A percentile compares a stretch with the other conserved stretches of the same genome.
Evolutionary conservation across 1,139 yeast species (phyloP).

Genomic region (Saccharomycopsis hybrid): DNA sequence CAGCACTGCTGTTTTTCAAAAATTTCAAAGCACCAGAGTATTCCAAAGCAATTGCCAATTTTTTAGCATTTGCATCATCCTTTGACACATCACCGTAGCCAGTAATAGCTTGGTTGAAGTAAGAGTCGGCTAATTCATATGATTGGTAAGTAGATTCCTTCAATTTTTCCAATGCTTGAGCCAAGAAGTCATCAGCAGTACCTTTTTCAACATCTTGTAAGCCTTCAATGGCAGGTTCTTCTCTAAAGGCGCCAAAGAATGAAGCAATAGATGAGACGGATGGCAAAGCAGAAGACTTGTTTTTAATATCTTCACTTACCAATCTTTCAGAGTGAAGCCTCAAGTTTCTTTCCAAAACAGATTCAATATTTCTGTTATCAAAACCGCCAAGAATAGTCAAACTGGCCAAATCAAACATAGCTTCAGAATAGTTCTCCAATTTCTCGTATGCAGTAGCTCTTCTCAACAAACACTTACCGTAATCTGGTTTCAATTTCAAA

Average conservation of each 20-base stretch:
- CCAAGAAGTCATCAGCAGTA: slow-evolving; percentile 57
- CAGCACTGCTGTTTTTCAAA: slow-evolving; percentile 65
- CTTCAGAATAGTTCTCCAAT: slow-evolving; percentile 70
- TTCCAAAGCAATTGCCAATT: slow-evolving; percentile 73
- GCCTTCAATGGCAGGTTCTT: slow-evolving; percentile 36
- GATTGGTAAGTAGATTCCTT: slow-evolving; percentile 61
- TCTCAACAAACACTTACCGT: slow-evolving; percentile 78
- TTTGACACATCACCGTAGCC: slow-evolving; percentile 35
- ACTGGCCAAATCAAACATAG: slow-evolving; percentile 89
- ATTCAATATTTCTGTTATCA: slow-evolving; percentile 71
- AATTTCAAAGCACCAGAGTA: slow-evolving; percentile 78
- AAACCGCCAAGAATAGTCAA: slow-evolving; percentile 72
- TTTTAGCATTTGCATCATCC: slow-evolving; percentile 33
- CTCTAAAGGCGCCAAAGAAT: slow-evolving; percentile 59
- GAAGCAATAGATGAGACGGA: slow-evolving; percentile 81
- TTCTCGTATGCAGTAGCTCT: slow-evolving; percentile 85
- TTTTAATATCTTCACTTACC: slow-evolving; percentile 52
- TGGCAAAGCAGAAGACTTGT: slow-evolving; percentile 58
- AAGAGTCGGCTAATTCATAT: slow-evolving; percentile 67
- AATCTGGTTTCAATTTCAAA: slow-evolving; percentile 77
- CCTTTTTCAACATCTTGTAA: slow-evolving; percentile 38
- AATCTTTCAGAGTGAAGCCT: slow-evolving; percentile 65
- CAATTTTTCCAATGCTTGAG: slow-evolving; percentile 61
- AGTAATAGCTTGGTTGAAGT: slow-evolving; percentile 61
- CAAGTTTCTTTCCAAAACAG: slow-evolving; percentile 81